These are phyloP conservation scores for Paracorniculantispora psalliotae DNA, from an alignment of 2,329 filamentous ascomycete genomes.

Conservation along the genomic window DNA sequence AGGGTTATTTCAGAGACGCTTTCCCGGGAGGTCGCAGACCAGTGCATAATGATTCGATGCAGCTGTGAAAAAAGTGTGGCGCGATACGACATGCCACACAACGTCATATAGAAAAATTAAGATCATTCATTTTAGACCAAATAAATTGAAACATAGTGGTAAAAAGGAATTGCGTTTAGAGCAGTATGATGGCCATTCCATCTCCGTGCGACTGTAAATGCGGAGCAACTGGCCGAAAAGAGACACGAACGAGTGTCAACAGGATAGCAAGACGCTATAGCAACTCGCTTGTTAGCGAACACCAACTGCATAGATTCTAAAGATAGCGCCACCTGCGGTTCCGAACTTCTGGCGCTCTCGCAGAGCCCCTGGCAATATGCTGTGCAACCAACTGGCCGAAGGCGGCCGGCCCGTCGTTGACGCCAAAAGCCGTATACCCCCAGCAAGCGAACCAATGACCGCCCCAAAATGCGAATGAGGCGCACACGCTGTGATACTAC, in stretches of 20 bases:
- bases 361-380: background rate
- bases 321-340: background rate
- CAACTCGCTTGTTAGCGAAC: conserved; percentile 10
- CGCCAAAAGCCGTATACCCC: background rate
- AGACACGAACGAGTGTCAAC: background rate
- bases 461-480: background rate
- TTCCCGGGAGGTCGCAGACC: background rate
- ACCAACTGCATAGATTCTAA: background rate
- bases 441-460: conserved; percentile 4
- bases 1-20: background rate
- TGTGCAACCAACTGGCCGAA: background rate
- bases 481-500: background rate
- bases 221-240: background rate
- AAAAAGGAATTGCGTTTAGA: no score
- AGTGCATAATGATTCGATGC: no score
- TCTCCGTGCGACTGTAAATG: no score
- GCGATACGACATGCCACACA: no score
- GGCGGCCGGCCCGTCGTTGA: background rate
- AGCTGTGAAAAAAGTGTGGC: no score
- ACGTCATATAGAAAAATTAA: no score
- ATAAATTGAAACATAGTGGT: no score
- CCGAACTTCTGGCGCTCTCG: background rate
- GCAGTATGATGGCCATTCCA: no score
- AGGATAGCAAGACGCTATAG: background rate
- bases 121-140: no score